Conservation (phyloP, 345 rosid genomes). For the Gossypium anomalum region DNA sequence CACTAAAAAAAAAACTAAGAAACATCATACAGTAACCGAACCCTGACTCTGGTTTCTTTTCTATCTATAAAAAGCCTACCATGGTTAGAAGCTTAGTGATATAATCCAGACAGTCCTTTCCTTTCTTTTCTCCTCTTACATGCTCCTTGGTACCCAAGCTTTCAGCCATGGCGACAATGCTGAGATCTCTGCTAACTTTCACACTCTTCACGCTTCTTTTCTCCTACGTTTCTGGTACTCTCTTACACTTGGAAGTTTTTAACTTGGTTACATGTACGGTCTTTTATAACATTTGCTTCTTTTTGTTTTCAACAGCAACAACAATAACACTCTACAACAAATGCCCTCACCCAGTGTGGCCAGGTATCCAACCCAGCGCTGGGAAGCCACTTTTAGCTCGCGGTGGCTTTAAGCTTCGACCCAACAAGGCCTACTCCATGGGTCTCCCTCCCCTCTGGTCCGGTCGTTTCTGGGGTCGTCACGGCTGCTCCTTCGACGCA, state of each 20-base stretch:
- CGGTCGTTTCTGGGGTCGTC: slow-evolving; percentile 97
- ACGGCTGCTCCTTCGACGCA: slow-evolving; percentile 73
- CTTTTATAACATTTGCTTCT: neutral
- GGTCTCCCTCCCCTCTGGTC: slow-evolving; percentile 81
- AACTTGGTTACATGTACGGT: neutral
- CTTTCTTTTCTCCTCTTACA: neutral
- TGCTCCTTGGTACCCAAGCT: neutral
- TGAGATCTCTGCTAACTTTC: slow-evolving; percentile 8
- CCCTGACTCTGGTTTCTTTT: neutral
- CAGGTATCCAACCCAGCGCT: slow-evolving; percentile 86
- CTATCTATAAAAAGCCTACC: neutral
- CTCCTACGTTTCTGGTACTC: slow-evolving; percentile 39
- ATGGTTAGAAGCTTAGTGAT: neutral
- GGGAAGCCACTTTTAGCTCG: slow-evolving; percentile 69
- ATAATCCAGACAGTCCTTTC: neutral
- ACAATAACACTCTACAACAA: slow-evolving; percentile 66
- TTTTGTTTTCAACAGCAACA: slow-evolving; percentile 32
- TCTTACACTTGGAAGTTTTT: neutral
- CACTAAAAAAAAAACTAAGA: no score
- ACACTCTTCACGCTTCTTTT: slow-evolving; percentile 27
- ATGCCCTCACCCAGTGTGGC: slow-evolving; percentile 85
- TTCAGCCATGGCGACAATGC: slow-evolving; percentile 1
- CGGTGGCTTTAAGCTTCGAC: slow-evolving; percentile 74
- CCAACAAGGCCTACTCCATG: slow-evolving; percentile 54
- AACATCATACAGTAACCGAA: neutral